Base-by-base conservation (phyloP, 2,329 filamentous ascomycete genomes). In the Botrytis paeoniae region DNA sequence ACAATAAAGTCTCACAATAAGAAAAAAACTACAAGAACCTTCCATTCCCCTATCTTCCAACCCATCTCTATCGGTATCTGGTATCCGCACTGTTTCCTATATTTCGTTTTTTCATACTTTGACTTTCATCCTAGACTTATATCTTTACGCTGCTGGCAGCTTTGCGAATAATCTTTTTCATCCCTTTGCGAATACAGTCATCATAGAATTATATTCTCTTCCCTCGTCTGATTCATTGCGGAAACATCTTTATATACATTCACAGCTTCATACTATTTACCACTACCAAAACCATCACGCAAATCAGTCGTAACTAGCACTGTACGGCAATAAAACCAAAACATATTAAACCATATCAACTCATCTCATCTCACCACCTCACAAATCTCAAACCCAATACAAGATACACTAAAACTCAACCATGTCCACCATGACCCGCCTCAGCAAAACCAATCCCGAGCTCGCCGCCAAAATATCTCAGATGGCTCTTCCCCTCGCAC, bases 401-500 rank as follows among this genome's bases (percentile, higher is more conserved):
- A 39, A 70, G 14, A 54, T 18, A 48, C 37, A 22, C 51, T 1
- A 29, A n/a, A 57, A 32, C 14, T 29, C 29, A 54, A 69, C 7
- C 37, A 68, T 68, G 63, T 71, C 68, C 32, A 39, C n/a, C 59
- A 60, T 51, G 3, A 35, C 41, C 12, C 71, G 65, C 16, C 48
- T 70, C 57, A 43, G 29, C 14, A 22, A 59, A 57, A 81, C 79
- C 74, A 86, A 86, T 81, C 86, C 86, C 0, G 85, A 82, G 10
- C 86, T 94, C 75, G 83, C 84, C 14, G 81, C 84, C 75, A 93
- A 93, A 79, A 85, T 94, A 73, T 79, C 83, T 37, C 87, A 92
- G 76, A 90, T 94, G 86, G 86, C 87, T 32, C 86, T 92, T 18
- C 85, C 85, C 35, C 87, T 94, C 37, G 86, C 87, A 0, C 91